Evolutionary conservation across 2,329 filamentous ascomycete genomes (phyloP).

Genomic region (Daldinia eschscholtzii): DNA sequence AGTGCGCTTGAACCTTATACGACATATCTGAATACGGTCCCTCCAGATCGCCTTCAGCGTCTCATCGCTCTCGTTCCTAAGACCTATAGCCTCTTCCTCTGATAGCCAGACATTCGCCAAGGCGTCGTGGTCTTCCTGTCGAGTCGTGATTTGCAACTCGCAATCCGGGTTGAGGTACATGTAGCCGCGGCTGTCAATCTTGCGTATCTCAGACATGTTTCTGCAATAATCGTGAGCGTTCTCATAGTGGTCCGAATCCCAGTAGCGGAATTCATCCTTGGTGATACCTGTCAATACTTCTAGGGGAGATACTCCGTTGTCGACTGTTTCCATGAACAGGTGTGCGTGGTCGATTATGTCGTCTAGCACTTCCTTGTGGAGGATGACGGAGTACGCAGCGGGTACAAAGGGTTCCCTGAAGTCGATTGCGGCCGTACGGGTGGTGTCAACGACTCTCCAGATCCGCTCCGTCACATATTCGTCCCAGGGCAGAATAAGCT

Average conservation of each 20-base stretch:
- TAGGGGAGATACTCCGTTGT: background rate
- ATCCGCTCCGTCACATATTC: background rate
- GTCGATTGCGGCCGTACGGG: background rate
- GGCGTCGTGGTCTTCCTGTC: background rate
- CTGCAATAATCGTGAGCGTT: background rate
- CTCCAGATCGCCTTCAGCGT: background rate
- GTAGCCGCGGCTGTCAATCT: background rate
- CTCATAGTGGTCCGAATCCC: background rate
- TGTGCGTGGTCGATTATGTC: background rate
- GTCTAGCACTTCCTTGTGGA: background rate
- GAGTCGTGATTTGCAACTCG: background rate
- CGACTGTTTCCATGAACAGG: background rate
- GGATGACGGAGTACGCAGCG: background rate
- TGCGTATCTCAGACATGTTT: background rate
- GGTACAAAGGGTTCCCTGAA: background rate
- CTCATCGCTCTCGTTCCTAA: background rate
- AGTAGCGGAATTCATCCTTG: background rate
- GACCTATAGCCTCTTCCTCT: background rate
- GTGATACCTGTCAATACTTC: background rate
- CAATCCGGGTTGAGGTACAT: background rate
- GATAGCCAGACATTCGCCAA: background rate
- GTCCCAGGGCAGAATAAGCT: background rate
- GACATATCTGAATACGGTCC: background rate
- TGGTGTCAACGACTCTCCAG: slow-evolving; percentile 2
- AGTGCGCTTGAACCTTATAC: background rate